Percentiles rank a stretch among this genome's conserved stretches.
Evolutionary conservation across 2,329 filamentous ascomycete species (phyloP).

Genomic region (Exophiala spinifera): DNA sequence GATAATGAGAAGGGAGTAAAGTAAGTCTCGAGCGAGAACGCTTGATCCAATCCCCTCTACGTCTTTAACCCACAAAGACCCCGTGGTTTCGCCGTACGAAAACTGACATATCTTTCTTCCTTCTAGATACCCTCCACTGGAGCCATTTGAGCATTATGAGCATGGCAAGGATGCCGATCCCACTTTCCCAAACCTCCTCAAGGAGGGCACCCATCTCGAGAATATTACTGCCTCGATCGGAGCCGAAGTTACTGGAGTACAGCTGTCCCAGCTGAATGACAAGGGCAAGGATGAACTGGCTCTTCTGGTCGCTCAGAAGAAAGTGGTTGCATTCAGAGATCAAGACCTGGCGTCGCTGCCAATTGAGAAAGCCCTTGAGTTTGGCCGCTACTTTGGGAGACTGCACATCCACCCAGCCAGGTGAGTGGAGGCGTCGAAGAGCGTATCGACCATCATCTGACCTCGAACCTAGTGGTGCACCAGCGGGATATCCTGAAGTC

Average conservation of each 20-base stretch:
- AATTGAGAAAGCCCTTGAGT: constrained; percentile 33
- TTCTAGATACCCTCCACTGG: constrained; percentile 58
- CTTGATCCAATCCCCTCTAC: neutral
- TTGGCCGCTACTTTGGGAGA: constrained; percentile 72
- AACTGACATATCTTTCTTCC: neutral
- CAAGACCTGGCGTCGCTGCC: constrained; percentile 39
- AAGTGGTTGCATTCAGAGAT: constrained; percentile 34
- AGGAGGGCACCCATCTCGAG: constrained; percentile 33
- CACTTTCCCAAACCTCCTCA: constrained; percentile 65
- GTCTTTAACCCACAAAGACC: neutral
- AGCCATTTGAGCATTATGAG: constrained; percentile 69
- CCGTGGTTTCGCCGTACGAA: no score
- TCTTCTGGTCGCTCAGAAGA: constrained; percentile 36
- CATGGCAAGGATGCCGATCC: constrained; percentile 73
- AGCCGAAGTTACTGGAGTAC: constrained; percentile 36
- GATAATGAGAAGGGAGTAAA: constrained; percentile 49
- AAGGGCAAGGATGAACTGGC: constrained; percentile 36
- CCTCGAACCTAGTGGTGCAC: constrained; percentile 54
- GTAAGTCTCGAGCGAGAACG: constrained; percentile 24
- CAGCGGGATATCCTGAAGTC: constrained; percentile 69
- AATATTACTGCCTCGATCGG: constrained; percentile 35
- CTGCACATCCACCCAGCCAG: constrained; percentile 78
- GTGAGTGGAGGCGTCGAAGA: neutral
- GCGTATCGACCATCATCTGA: neutral
- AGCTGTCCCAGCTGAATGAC: constrained; percentile 32